Evolutionary conservation across 2,329 filamentous ascomycete species (phyloP).

Genomic region (Aspergillus ruber): DNA sequence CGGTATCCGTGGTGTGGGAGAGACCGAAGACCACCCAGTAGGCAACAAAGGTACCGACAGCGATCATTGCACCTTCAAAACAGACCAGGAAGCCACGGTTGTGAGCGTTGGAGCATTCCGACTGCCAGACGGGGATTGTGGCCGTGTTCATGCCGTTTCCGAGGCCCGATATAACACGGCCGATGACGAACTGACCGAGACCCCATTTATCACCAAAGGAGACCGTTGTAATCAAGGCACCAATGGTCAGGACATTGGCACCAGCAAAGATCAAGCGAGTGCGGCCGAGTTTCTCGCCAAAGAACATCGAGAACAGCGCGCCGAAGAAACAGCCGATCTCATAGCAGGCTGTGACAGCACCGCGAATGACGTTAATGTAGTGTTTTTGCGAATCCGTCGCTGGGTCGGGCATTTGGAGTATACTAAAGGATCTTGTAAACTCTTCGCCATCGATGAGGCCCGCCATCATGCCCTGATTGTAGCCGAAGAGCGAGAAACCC

Average conservation of each 20-base stretch:
- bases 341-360: constrained; percentile 48
- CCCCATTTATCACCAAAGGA: constrained; percentile 18
- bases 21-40: constrained; percentile 33
- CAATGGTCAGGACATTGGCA: constrained; percentile 41
- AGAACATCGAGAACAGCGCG: constrained; percentile 23
- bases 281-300: constrained; percentile 26
- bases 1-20: constrained; percentile 24
- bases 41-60: constrained; percentile 26
- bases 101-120: constrained; percentile 27
- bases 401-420: constrained; percentile 17
- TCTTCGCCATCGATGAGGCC: constrained; percentile 22
- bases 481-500: constrained; percentile 48
- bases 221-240: constrained; percentile 23
- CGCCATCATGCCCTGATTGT: constrained; percentile 31
- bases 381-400: constrained; percentile 19
- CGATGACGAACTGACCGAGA: constrained; percentile 37
- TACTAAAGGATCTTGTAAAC: constrained; percentile 19
- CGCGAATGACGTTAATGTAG: constrained; percentile 41
- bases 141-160: constrained; percentile 33
- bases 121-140: constrained; percentile 36
- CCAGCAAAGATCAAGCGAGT: constrained; percentile 47
- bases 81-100: constrained; percentile 31
- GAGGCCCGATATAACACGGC: constrained; percentile 32
- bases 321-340: constrained; percentile 41
- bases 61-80: constrained; percentile 28